Percentiles rank a stretch among this genome's conserved stretches.
Conservation (phyloP, 306 rosid species). For the Styphnolobium japonicum region DNA sequence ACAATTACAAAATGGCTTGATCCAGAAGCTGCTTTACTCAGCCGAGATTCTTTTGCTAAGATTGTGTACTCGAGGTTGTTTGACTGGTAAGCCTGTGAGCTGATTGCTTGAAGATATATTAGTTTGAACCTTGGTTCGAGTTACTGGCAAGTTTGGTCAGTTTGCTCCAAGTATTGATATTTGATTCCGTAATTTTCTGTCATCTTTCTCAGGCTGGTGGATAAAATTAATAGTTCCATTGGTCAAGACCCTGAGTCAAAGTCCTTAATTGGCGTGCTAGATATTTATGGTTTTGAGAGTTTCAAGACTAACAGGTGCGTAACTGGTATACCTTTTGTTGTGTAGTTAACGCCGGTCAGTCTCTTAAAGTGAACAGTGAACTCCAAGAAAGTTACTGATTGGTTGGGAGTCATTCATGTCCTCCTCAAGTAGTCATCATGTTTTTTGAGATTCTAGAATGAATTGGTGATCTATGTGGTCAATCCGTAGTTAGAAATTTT, state of each 20-base stretch:
- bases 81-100: conserved; percentile 73
- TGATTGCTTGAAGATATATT: conserved; percentile 18
- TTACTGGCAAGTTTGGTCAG: conserved; percentile 21
- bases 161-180: not conserved
- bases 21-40: conserved; percentile 87
- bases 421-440: not conserved
- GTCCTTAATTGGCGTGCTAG: conserved; percentile 90
- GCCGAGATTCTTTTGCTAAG: conserved; percentile 98
- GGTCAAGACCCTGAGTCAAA: conserved; percentile 96
- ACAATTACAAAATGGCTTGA: conserved; percentile 89
- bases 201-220: conserved; percentile 81
- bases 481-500: too few species aligned
- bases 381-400: conserved; percentile 6
- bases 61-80: conserved; percentile 86
- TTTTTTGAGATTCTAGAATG: conserved; percentile 17
- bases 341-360: conserved; percentile 35
- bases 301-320: conserved; percentile 99
- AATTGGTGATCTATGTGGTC: not conserved
- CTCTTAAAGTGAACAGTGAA: conserved; percentile 8
- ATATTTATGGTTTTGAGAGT: conserved; percentile 99
- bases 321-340: conserved; percentile 46
- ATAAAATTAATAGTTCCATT: conserved; percentile 82
- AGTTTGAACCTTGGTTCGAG: conserved; percentile 2
- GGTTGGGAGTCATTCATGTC: not conserved
- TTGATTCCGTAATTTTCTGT: conserved; percentile 21